Percentiles rank a stretch among this genome's conserved stretches.
These are phyloP conservation scores for Amphicarpaea edgeworthii DNA, from an alignment of 306 rosid genomes.

Conservation along the genomic window DNA sequence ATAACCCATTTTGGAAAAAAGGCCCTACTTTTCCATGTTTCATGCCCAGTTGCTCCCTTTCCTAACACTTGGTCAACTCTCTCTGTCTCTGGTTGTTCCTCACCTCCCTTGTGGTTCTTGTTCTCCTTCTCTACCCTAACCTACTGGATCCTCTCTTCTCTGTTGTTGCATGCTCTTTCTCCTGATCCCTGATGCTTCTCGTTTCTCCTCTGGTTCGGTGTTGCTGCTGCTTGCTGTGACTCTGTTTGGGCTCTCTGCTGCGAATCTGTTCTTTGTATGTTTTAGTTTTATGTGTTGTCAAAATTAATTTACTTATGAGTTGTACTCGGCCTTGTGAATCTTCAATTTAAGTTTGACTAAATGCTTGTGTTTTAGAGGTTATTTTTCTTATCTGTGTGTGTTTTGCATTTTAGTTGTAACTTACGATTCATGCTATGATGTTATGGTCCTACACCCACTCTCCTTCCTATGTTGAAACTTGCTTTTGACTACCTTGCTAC, in stretches of 20 bases:
- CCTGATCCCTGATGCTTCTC: not conserved
- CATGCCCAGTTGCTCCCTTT: not conserved
- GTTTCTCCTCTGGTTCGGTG: not conserved
- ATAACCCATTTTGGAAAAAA: not conserved
- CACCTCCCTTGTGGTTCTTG: not conserved
- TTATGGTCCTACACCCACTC: not conserved
- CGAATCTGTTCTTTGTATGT: not conserved
- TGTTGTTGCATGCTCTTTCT: not conserved
- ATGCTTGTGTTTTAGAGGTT: not conserved
- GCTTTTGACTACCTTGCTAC: not conserved
- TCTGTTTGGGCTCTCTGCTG: not conserved
- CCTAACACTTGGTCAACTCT: not conserved
- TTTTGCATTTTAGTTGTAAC: not conserved
- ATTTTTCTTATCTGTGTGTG: slow-evolving; percentile 1
- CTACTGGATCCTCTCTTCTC: not conserved
- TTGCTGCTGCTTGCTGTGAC: not conserved
- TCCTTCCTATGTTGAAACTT: not conserved
- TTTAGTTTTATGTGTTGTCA: not conserved
- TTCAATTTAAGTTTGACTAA: not conserved
- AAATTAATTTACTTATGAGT: not conserved
- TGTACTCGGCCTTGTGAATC: not conserved
- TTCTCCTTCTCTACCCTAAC: not conserved
- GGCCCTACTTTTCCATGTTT: not conserved
- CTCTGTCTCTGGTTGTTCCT: not conserved
- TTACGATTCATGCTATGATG: not conserved